Evolutionary conservation across 1,284 basidiomycete genomes (phyloP).

Genomic region (Lentinula novae-zelandiae): DNA sequence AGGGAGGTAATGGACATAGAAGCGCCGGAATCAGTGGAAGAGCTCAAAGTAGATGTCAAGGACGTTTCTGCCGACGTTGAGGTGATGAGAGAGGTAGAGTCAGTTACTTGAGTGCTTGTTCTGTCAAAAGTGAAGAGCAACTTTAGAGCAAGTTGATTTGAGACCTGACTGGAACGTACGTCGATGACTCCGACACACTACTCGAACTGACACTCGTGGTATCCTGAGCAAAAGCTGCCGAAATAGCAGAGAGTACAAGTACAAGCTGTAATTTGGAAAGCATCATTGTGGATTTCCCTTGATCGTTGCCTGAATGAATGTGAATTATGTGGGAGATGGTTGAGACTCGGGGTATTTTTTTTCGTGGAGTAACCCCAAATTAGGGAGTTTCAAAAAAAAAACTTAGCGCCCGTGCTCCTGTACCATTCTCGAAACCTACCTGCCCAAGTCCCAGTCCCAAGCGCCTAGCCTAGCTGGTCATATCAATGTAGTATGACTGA

Average conservation of each 20-base stretch:
- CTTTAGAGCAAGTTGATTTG: neutral
- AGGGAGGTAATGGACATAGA: neutral
- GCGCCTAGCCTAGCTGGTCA: too few species aligned
- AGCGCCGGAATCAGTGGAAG: neutral
- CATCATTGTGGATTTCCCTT: neutral
- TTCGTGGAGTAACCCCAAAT: too few species aligned
- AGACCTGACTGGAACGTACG: neutral
- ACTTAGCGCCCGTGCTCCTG: too few species aligned
- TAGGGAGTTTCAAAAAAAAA: neutral
- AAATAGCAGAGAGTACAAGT: neutral
- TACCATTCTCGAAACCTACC: too few species aligned
- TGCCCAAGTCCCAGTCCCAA: too few species aligned
- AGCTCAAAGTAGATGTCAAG: neutral
- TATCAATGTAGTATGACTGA: too few species aligned
- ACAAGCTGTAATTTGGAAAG: neutral
- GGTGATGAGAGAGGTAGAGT: neutral
- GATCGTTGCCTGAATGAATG: neutral
- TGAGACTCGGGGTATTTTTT: too few species aligned
- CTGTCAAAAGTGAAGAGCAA: neutral
- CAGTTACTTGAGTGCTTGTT: neutral
- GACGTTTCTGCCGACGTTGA: neutral
- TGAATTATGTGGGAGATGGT: too few species aligned
- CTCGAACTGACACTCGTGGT: neutral
- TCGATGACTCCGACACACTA: neutral
- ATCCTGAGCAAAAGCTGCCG: neutral